Percentiles rank a stretch among this genome's conserved stretches.
These are phyloP conservation scores for Diaporthe citri DNA, from an alignment of 2,329 filamentous ascomycete genomes.

Conservation along the genomic window DNA sequence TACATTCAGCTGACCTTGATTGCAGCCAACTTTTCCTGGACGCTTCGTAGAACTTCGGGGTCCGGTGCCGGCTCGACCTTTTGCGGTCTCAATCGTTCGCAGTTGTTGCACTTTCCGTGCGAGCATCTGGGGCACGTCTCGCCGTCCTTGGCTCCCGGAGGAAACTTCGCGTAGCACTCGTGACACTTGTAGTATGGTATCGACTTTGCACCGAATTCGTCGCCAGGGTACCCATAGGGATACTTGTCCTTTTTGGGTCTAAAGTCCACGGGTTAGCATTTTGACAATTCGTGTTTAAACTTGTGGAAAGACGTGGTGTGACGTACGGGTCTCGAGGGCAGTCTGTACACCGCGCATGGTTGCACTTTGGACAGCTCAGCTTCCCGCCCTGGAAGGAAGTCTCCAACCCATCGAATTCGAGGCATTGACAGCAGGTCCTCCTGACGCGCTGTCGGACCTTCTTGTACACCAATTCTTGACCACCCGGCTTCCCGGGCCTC, in stretches of 20 bases:
- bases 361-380: conserved; percentile 77
- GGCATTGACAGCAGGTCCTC: conserved; percentile 81
- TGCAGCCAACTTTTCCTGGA: conserved; percentile 67
- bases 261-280: conserved; percentile 41
- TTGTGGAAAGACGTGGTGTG: not conserved
- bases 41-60: conserved; percentile 68
- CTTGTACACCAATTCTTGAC: conserved; percentile 76
- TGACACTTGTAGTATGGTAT: conserved; percentile 71
- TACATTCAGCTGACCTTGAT: conserved; percentile 50
- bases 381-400: conserved; percentile 69
- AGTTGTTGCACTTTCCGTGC: conserved; percentile 70
- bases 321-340: conserved; percentile 86
- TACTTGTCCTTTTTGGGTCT: conserved; percentile 78
- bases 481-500: conserved; percentile 74
- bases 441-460: conserved; percentile 79
- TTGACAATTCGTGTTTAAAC: conserved; percentile 13
- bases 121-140: conserved; percentile 71
- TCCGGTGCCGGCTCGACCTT: conserved; percentile 73
- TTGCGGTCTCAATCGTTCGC: conserved; percentile 69
- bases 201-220: conserved; percentile 66
- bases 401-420: conserved; percentile 45
- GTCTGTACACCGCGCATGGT: conserved; percentile 81
- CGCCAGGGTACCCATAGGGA: conserved; percentile 77
- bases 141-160: conserved; percentile 61
- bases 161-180: conserved; percentile 71